Base-by-base conservation (phyloP, 768 basidiomycete genomes). In the Tricholoma sp. region DNA sequence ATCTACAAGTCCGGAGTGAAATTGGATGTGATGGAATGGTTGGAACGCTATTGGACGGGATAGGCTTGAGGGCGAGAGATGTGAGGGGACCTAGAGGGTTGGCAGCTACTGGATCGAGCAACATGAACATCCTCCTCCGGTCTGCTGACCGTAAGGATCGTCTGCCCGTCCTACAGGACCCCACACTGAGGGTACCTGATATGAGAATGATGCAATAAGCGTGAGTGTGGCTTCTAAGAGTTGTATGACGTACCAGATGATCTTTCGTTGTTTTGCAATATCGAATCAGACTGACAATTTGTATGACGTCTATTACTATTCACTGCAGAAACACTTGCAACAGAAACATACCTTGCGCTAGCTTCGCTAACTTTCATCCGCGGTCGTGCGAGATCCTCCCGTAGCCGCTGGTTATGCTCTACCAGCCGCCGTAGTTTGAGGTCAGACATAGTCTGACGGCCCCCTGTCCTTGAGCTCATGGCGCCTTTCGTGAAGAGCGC, bases 201-300 rank as follows among this genome's bases (percentile, higher is more conserved):
- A 63, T n/a, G 27, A 54, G 52, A 43, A 58, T 61, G 35, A 59
- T 21, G 34, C 24, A 24, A 18, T 53, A 45, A 56, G 54, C 12
- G 9, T 6, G 32, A 37, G 16, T 50, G 18, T 1, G 47, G 8
- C 16, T 27, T 27, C 37, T 24, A 37, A 34, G 56, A 31, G 56
- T 41, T 10, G 29, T 31, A 54, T 34, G 35, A 72, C 74, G 54
- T 56, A 76, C 76, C 35, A 78, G 74, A 61, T 89, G 88, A 71
- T 98, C 96, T 71, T 90, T 92, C 29, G 94, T 97, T 31, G 86
- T 88, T 77, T 93, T 93, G 81, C 93, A 95, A 72, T 92, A 98
- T 57, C 88, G 85, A 65, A 98, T 95, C 61, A 98, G 76, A 70
- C 96, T 98, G 72, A 19, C 34, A 35, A 58, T 47, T 21, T 47